A percentile compares a stretch with the other conserved stretches of the same genome.
Evolutionary conservation across 768 basidiomycete genomes (phyloP).

Genomic region (Lanmaoa pseudosensibilis): DNA sequence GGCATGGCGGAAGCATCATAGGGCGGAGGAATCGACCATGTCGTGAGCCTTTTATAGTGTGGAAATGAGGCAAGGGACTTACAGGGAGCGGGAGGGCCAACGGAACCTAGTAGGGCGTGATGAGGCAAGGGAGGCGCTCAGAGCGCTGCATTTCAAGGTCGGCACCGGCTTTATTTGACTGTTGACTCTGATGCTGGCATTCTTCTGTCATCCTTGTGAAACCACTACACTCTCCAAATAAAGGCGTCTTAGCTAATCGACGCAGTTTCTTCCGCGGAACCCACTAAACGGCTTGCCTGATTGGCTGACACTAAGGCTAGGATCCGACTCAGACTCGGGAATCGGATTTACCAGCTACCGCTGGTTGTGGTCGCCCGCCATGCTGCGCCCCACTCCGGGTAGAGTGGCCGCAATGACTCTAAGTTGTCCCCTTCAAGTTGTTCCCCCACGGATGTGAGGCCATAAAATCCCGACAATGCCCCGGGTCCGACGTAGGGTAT

Average conservation of each 20-base stretch:
- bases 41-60: conserved; percentile 27
- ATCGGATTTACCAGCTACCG: background rate
- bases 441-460: background rate
- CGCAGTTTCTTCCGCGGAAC: background rate
- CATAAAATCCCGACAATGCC: background rate
- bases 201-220: conserved; percentile 2
- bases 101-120: conserved; percentile 26
- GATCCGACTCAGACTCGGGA: background rate
- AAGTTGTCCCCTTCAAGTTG: background rate
- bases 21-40: conserved; percentile 2
- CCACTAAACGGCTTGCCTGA: too few relatives aligned
- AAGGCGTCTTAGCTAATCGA: conserved; percentile 21
- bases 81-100: conserved; percentile 23
- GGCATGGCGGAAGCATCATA: conserved; percentile 25
- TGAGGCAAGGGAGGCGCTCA: conserved; percentile 17
- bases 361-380: background rate
- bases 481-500: background rate
- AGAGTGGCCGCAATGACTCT: background rate
- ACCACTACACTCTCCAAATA: conserved; percentile 17
- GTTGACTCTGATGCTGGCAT: conserved; percentile 14
- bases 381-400: background rate
- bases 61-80: conserved; percentile 10
- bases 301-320: too few relatives aligned
- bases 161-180: conserved; percentile 32
- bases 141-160: conserved; percentile 22